These are phyloP conservation scores for Crepidotus variabilis DNA, from an alignment of 768 basidiomycete species.

Conservation along the genomic window DNA sequence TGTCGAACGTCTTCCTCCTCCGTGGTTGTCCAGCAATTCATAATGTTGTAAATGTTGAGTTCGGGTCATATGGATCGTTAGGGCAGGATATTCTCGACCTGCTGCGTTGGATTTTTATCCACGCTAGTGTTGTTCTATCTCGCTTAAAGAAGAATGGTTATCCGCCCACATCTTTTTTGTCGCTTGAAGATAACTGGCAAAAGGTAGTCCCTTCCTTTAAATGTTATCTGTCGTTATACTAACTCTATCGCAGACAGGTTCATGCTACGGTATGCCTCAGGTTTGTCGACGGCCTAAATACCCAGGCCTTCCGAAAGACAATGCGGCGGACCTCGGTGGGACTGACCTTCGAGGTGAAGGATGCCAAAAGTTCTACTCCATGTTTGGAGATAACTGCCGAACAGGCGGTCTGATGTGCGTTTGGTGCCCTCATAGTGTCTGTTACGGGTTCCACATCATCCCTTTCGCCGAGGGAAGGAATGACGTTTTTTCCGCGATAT, in stretches of 20 bases:
- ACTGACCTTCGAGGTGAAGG: constrained; percentile 8
- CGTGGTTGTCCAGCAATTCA: neutral
- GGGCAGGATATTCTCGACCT: neutral
- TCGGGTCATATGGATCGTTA: neutral
- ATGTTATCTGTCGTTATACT: neutral
- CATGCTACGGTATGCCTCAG: constrained; percentile 25
- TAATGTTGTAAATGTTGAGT: neutral
- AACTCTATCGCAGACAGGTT: constrained; percentile 18
- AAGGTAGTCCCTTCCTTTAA: constrained; percentile 6
- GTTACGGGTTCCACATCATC: constrained; percentile 30
- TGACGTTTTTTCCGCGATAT: constrained; percentile 35
- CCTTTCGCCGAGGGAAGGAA: constrained; percentile 29
- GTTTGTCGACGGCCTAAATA: constrained; percentile 25
- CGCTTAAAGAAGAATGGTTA: neutral
- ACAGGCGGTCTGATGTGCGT: constrained; percentile 27
- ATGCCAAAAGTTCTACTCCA: constrained; percentile 25
- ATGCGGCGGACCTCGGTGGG: constrained; percentile 6
- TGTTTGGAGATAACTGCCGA: constrained; percentile 20
- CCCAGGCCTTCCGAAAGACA: constrained; percentile 21
- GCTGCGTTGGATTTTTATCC: constrained; percentile 6
- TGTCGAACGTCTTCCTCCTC: neutral
- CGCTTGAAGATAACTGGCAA: constrained; percentile 4
- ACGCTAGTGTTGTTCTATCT: constrained; percentile 2
- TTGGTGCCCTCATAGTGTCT: constrained; percentile 30
- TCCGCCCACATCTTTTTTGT: neutral